These are phyloP conservation scores for Lumnitzera racemosa DNA, from an alignment of 345 rosid species.

Conservation along the genomic window DNA sequence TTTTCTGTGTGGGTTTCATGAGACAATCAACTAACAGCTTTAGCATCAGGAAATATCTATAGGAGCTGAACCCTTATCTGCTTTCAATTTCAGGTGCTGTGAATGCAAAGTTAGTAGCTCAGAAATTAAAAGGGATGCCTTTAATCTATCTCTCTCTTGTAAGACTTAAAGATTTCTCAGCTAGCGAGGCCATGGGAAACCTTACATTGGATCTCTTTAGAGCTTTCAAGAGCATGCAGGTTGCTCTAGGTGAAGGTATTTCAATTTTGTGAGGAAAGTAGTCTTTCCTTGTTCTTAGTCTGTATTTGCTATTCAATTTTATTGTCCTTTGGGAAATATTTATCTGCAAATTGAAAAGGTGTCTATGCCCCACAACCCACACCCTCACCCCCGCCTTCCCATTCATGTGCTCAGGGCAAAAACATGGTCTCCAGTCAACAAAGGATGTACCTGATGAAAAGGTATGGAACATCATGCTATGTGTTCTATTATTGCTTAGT, in stretches of 20 bases:
- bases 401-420: constrained; percentile 6
- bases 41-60: not conserved
- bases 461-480: not conserved
- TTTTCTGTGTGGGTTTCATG: no score
- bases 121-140: constrained; percentile 93
- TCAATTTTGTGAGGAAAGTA: not conserved
- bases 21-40: not conserved
- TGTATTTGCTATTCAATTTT: not conserved
- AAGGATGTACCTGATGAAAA: constrained; percentile 4
- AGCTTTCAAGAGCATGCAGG: constrained; percentile 38
- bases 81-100: constrained; percentile 32
- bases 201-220: constrained; percentile 54
- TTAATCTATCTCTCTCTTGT: constrained; percentile 45
- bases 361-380: no score
- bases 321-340: no score
- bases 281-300: not conserved
- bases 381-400: no score
- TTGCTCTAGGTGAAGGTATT: constrained; percentile 41
- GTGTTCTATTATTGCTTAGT: no score
- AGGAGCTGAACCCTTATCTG: constrained; percentile 1
- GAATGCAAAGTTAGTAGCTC: constrained; percentile 61
- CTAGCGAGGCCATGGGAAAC: constrained; percentile 51
- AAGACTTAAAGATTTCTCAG: constrained; percentile 46
- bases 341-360: not conserved
- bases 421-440: not conserved